Conservation (phyloP, 116 monocot genomes). For the Zostera marina region DNA sequence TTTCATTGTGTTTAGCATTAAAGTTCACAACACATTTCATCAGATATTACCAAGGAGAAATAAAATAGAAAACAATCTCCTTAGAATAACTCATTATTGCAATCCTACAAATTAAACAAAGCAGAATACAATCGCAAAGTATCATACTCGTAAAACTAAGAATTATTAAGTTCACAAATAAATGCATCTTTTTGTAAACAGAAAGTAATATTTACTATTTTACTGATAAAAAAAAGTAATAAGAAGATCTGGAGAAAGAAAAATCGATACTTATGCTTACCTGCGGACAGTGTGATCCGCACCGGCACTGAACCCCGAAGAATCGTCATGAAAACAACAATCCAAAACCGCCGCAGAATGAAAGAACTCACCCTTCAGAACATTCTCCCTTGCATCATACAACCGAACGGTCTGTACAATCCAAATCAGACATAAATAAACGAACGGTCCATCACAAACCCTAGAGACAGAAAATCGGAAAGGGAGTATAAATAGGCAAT, state of each 20-base stretch:
- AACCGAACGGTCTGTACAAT: conserved; percentile 56
- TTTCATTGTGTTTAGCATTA: too few relatives aligned
- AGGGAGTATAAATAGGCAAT: not conserved
- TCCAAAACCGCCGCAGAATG: conserved; percentile 81
- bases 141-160: too few relatives aligned
- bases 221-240: too few relatives aligned
- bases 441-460: conserved; percentile 9
- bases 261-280: conserved; percentile 11
- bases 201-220: too few relatives aligned
- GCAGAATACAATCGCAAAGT: too few relatives aligned
- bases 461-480: not conserved
- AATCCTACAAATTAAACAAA: too few relatives aligned
- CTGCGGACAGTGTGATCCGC: conserved; percentile 72
- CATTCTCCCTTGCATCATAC: conserved; percentile 73
- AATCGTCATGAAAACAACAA: conserved; percentile 96
- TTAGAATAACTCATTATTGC: too few relatives aligned
- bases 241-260: not conserved
- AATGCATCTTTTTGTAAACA: too few relatives aligned
- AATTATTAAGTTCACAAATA: too few relatives aligned
- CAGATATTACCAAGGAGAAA: too few relatives aligned
- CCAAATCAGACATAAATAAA: not conserved
- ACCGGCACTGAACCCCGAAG: conserved; percentile 80
- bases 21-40: too few relatives aligned
- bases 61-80: too few relatives aligned
- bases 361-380: conserved; percentile 75